Evolutionary conservation across 768 basidiomycete species (phyloP).

Genomic region (Podaxis sp.): DNA sequence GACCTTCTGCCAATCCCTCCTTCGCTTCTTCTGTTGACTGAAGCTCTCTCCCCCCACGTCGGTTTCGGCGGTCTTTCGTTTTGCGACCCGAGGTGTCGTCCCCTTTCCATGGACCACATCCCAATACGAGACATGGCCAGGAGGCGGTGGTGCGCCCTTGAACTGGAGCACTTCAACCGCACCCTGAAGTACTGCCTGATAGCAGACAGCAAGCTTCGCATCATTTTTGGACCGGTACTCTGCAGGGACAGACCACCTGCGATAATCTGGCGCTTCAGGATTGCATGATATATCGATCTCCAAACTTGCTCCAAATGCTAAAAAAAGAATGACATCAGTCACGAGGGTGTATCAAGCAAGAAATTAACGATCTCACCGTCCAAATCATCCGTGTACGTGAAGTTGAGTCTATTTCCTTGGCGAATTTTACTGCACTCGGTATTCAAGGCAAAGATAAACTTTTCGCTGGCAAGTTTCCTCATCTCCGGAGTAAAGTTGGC

Average conservation of each 20-base stretch:
- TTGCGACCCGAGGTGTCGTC: neutral
- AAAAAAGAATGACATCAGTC: neutral
- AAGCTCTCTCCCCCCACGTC: neutral
- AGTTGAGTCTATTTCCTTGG: slow-evolving; percentile 36
- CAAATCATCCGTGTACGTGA: slow-evolving; percentile 42
- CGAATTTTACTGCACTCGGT: slow-evolving; percentile 46
- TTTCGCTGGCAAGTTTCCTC: slow-evolving; percentile 42
- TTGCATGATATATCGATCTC: slow-evolving; percentile 9
- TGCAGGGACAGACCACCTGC: slow-evolving; percentile 43
- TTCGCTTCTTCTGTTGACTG: slow-evolving; percentile 6
- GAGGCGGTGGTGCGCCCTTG: slow-evolving; percentile 40
- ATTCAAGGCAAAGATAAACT: slow-evolving; percentile 44
- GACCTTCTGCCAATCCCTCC: slow-evolving; percentile 6
- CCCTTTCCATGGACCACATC: slow-evolving; percentile 19
- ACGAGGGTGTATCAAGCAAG: neutral
- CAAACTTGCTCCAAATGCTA: slow-evolving; percentile 7
- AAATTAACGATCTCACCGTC: slow-evolving; percentile 42
- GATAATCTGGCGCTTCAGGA: slow-evolving; percentile 16
- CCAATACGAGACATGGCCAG: slow-evolving; percentile 41
- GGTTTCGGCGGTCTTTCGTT: neutral
- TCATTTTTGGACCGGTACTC: slow-evolving; percentile 61
- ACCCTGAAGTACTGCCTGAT: slow-evolving; percentile 53
- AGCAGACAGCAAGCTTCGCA: slow-evolving; percentile 58
- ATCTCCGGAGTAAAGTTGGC: slow-evolving; percentile 44
- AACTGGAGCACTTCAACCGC: slow-evolving; percentile 62